Base-by-base conservation (phyloP, 2,329 filamentous ascomycete genomes). In the Zymoseptoria passerinii region DNA sequence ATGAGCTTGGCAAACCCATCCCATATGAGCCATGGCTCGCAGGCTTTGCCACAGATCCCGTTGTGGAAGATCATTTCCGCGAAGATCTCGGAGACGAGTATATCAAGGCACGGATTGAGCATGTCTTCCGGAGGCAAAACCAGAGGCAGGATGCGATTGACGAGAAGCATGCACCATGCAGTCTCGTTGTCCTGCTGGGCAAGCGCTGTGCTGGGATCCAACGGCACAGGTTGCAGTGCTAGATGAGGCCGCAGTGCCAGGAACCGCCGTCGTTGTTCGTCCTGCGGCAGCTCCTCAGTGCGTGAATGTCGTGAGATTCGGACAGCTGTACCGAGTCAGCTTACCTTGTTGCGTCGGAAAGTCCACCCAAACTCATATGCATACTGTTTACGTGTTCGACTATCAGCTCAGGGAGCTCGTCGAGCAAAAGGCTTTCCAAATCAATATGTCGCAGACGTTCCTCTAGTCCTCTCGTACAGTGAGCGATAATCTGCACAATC, bases 41-140 rank as follows among this genome's bases (percentile, higher is more conserved):
- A 90, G 48, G 88, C 81, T 72, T 88, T 95, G 68, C 87, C 88
- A 67, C 86, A 85, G 67, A 96, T 80, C 58, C 88, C 82, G 66
- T 90, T 91, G 62, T 90, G 90, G 63, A 99, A 80, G 62, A 97
- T 89, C 71, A 95, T 85, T 74, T 96, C 91, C 6, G 91, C 89
- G 61, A 97, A 80, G 64, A 97, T 88, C 74, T 96, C 90, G 56
- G 86, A 85, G 62, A 96, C 87, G 61, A 99, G 79, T 40, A 89
- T 82, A 58, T 89, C 87, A 67, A 97, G 79, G 72, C 90, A 95
- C 56, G 84, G 84, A 72, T 96, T 97, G 68, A 92, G 85, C 48
- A 97, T 78, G 72, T 97, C 92, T 69, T 97, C 92, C 16, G 91
- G 94, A 8, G 94, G 94, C 19, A 99, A 80, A 16, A 99, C 81